Evolutionary conservation across 73 alveolate species (phyloP).

Genomic region (Stentor coeruleus): DNA sequence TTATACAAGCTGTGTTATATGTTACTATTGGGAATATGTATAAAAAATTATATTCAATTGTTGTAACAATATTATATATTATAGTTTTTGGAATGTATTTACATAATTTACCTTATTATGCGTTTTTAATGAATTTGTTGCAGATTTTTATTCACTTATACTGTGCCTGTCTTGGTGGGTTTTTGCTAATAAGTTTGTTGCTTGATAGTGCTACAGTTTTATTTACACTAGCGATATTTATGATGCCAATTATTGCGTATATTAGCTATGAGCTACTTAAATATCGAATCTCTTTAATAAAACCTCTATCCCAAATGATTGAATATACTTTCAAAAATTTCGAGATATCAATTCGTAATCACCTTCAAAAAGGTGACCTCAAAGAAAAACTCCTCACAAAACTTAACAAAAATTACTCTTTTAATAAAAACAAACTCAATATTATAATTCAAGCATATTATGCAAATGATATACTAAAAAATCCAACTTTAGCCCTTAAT

Average conservation of each 20-base stretch:
- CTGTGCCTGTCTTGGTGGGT: neutral
- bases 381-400: neutral
- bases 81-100: too few relatives aligned
- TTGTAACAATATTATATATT: too few relatives aligned
- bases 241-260: neutral
- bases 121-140: neutral
- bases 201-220: neutral
- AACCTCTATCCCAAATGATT: neutral
- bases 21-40: neutral
- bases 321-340: neutral
- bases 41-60: too few relatives aligned
- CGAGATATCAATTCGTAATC: neutral
- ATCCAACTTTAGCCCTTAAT: neutral
- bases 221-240: neutral
- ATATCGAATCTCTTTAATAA: too few relatives aligned
- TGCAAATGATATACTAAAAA: neutral
- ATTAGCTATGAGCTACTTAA: neutral
- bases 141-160: neutral
- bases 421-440: too few relatives aligned
- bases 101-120: neutral
- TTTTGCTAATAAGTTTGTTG: neutral
- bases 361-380: neutral
- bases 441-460: neutral
- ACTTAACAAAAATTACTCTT: too few relatives aligned
- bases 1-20: neutral